phyloP scores from a whole-genome alignment of 495 filamentous ascomycete genomes.

The Oleoguttula mirabilis region DNA sequence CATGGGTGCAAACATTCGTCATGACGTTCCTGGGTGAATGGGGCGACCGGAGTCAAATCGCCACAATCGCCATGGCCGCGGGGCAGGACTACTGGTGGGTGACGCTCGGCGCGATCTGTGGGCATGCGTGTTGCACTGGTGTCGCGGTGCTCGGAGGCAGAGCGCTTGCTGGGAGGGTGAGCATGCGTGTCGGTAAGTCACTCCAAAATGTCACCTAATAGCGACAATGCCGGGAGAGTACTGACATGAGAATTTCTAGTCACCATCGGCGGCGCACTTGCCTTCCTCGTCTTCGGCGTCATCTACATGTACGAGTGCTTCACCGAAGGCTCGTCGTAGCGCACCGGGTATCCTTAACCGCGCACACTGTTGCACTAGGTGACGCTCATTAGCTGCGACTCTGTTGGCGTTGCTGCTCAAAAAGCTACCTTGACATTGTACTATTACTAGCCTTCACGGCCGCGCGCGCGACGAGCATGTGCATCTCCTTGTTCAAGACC shows the following conservation, averaged over 20 bases:
- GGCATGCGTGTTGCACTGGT: constrained; percentile 81
- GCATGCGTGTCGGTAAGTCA: constrained; percentile 88
- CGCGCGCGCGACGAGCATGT: too few relatives aligned
- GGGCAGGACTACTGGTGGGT: constrained; percentile 99
- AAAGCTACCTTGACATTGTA: too few relatives aligned
- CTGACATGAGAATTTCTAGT: constrained; percentile 41
- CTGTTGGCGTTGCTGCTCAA: too few relatives aligned
- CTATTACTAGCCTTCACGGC: too few relatives aligned
- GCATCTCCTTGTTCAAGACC: too few relatives aligned
- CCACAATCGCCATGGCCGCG: constrained; percentile 97
- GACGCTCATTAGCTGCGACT: too few relatives aligned
- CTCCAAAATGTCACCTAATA: neutral
- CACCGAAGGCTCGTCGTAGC: constrained; percentile 1
- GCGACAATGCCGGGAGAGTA: too few relatives aligned
- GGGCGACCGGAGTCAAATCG: constrained; percentile 96
- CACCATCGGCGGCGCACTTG: constrained; percentile 83
- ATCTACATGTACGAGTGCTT: constrained; percentile 69
- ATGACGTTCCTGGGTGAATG: constrained; percentile 99
- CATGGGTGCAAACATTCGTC: constrained; percentile 97
- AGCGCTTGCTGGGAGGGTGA: constrained; percentile 86
- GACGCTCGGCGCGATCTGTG: constrained; percentile 73
- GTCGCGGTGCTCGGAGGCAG: constrained; percentile 87
- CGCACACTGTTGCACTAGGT: too few relatives aligned
- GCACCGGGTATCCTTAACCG: too few relatives aligned
- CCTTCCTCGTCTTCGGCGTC: constrained; percentile 80